phyloP scores from a whole-genome alignment of 2,329 filamentous ascomycete species.

The Balansia obtecta region DNA sequence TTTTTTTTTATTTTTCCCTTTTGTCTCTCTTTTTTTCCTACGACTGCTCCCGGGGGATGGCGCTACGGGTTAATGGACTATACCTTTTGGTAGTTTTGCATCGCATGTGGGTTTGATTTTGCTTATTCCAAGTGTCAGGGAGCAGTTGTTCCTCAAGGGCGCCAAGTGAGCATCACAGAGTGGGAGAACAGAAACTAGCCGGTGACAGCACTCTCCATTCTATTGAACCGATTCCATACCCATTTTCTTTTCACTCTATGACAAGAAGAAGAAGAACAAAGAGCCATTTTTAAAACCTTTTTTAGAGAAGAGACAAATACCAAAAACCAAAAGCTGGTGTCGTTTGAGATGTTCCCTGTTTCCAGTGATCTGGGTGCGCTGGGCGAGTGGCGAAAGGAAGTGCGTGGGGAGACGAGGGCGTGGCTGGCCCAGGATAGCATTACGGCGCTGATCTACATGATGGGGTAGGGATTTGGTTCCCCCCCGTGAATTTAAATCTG shows the following conservation, averaged over 20 bases:
- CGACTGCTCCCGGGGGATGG: not conserved
- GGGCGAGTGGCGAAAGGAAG: not conserved
- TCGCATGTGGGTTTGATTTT: too few relatives aligned
- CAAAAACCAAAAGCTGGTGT: not conserved
- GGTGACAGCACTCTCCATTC: slow-evolving; percentile 8
- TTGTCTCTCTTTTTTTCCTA: not conserved
- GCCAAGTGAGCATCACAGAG: not conserved
- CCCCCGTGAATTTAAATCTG: too few relatives aligned
- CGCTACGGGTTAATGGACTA: too few relatives aligned
- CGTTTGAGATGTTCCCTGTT: not conserved
- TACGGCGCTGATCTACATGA: too few relatives aligned
- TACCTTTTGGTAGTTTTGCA: too few relatives aligned
- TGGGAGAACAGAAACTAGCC: not conserved
- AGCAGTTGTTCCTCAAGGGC: not conserved
- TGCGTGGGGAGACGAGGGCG: too few relatives aligned
- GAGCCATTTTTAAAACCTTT: not conserved
- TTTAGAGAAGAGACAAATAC: too few relatives aligned
- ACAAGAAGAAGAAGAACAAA: not conserved
- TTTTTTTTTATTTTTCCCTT: not conserved
- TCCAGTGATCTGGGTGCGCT: not conserved
- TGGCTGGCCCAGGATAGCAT: too few relatives aligned
- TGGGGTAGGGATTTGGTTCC: too few relatives aligned
- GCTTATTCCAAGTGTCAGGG: too few relatives aligned
- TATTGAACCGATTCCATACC: slow-evolving; percentile 5
- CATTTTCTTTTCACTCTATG: slow-evolving; percentile 6